Percentiles rank a stretch among this genome's conserved stretches.
phyloP scores from a whole-genome alignment of 139 green algal genomes.

The Auxenochlorella pyrenoidosa region DNA sequence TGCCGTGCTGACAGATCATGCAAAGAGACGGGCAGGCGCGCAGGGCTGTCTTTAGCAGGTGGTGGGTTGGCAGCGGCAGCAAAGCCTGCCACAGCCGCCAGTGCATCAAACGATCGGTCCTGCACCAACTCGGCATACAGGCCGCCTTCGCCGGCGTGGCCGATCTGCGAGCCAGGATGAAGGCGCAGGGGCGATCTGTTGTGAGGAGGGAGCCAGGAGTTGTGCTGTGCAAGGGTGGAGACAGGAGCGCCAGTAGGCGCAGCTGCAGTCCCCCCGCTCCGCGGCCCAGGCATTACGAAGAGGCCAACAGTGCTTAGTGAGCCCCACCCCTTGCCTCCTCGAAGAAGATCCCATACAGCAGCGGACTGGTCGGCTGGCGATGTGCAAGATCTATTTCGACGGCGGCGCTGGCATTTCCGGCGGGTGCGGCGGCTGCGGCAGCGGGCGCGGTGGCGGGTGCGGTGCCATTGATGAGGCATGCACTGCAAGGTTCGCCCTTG shows the following conservation, averaged over 20 bases:
- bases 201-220: no score
- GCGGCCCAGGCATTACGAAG: no score
- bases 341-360: constrained; percentile 60
- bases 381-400: neutral
- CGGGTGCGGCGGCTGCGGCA: no score
- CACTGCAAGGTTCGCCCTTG: no score
- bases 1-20: neutral
- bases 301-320: no score
- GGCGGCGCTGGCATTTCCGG: no score
- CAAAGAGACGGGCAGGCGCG: neutral
- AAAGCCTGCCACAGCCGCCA: constrained; percentile 42
- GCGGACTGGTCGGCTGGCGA: neutral
- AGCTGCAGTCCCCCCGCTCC: no score
- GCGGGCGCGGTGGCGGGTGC: no score
- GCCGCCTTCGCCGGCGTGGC: constrained; percentile 63
- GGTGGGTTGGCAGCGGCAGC: neutral
- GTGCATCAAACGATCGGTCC: constrained; percentile 56
- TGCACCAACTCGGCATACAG: constrained; percentile 67
- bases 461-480: no score
- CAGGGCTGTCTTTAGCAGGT: neutral
- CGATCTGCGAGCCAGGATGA: constrained; percentile 44
- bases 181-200: no score
- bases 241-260: no score
- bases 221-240: no score
- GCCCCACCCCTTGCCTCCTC: constrained; percentile 44